Evolutionary conservation across 441 rosid species (phyloP).

Genomic region (Melastoma candidum): DNA sequence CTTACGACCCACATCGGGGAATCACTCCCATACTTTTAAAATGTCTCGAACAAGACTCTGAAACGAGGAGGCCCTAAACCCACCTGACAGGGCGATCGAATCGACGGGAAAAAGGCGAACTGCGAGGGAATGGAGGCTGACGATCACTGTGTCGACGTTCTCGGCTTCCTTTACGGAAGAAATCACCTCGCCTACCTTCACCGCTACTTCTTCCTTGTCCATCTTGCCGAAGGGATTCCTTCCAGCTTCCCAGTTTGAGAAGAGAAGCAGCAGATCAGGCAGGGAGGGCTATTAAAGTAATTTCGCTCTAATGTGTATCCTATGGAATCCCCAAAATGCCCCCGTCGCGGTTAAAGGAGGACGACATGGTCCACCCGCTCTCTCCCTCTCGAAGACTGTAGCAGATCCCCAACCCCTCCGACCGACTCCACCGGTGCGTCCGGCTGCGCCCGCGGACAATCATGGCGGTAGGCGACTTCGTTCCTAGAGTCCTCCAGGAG

Average conservation of each 20-base stretch:
- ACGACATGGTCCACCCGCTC: too few relatives aligned
- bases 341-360: too few relatives aligned
- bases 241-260: too few relatives aligned
- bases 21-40: not conserved
- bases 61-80: slow-evolving; percentile 4
- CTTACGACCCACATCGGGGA: too few relatives aligned
- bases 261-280: too few relatives aligned
- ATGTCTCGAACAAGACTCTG: not conserved
- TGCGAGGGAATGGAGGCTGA: slow-evolving; percentile 73
- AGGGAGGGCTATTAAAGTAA: too few relatives aligned
- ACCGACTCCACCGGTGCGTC: too few relatives aligned
- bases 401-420: too few relatives aligned
- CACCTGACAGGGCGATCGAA: slow-evolving; percentile 49
- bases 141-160: slow-evolving; percentile 62
- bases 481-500: slow-evolving; percentile 4
- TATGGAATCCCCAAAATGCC: too few relatives aligned
- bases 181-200: slow-evolving; percentile 51
- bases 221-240: too few relatives aligned
- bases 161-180: slow-evolving; percentile 41
- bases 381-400: too few relatives aligned
- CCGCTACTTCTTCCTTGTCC: slow-evolving; percentile 24
- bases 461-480: slow-evolving; percentile 20
- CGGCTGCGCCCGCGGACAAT: not conserved
- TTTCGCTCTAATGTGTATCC: too few relatives aligned
- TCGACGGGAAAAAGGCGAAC: slow-evolving; percentile 71